These are phyloP conservation scores for Podaxis rugospora DNA, from an alignment of 768 basidiomycete species.

Conservation along the genomic window DNA sequence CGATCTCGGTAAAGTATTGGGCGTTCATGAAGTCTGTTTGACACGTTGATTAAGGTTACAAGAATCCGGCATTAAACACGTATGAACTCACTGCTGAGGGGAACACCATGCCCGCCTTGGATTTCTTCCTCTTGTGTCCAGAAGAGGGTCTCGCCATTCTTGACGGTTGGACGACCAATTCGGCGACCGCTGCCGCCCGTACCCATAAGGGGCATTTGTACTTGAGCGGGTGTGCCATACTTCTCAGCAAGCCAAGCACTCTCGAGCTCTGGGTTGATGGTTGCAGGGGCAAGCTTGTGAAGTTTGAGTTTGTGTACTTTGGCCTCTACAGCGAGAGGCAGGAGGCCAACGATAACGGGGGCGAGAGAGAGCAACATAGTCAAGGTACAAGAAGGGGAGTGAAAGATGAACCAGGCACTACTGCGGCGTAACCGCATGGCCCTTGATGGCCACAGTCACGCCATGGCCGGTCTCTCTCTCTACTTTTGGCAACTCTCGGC, in stretches of 20 bases:
- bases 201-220: constrained; percentile 63
- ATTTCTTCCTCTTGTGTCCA: constrained; percentile 73
- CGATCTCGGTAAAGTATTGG: constrained; percentile 91
- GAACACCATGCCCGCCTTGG: constrained; percentile 80
- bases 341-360: constrained; percentile 36
- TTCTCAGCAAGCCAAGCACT: constrained; percentile 90
- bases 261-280: constrained; percentile 63
- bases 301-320: constrained; percentile 85
- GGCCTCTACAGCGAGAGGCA: constrained; percentile 48
- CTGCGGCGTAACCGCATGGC: background rate
- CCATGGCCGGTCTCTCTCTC: background rate
- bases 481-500: background rate
- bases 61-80: background rate
- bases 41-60: constrained; percentile 1
- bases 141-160: constrained; percentile 56
- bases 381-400: background rate
- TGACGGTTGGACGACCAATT: constrained; percentile 30
- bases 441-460: constrained; percentile 1
- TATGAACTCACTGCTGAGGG: constrained; percentile 75
- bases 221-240: constrained; percentile 58
- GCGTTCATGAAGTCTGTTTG: constrained; percentile 92
- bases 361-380: constrained; percentile 33
- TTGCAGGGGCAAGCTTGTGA: constrained; percentile 70
- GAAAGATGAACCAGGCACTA: background rate
- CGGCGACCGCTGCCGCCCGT: constrained; percentile 71